These are phyloP conservation scores for Ulota crispa DNA, from an alignment of 225 moss, liverwort and hornwort species.

Conservation along the genomic window DNA sequence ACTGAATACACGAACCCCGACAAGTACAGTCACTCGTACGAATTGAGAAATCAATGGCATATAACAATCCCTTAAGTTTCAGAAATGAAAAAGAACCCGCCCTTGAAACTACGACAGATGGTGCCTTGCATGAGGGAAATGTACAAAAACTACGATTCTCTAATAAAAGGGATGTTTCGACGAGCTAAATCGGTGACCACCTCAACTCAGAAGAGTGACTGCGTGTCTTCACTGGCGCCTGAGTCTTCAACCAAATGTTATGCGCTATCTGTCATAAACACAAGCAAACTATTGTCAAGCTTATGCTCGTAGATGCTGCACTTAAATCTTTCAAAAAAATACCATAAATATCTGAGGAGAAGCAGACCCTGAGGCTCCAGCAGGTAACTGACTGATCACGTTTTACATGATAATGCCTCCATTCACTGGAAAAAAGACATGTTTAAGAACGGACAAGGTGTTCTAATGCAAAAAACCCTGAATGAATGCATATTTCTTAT, in stretches of 20 bases:
- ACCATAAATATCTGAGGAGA: neutral
- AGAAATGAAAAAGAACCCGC: neutral
- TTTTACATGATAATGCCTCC: neutral
- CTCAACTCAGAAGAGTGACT: constrained; percentile 59
- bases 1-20: neutral
- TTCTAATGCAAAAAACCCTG: neutral
- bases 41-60: constrained; percentile 8
- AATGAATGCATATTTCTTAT: neutral
- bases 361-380: neutral
- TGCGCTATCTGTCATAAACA: constrained; percentile 42
- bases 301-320: neutral
- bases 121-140: neutral
- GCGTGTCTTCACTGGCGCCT: constrained; percentile 40
- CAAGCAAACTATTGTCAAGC: neutral
- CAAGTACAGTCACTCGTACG: neutral
- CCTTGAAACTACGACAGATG: neutral
- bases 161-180: neutral
- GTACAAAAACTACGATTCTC: constrained; percentile 2
- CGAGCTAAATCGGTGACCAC: constrained; percentile 18
- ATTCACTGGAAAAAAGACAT: neutral
- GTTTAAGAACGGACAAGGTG: neutral
- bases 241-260: constrained; percentile 41
- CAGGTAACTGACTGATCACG: constrained; percentile 11
- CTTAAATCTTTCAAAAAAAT: neutral
- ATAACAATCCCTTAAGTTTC: neutral